phyloP scores from a whole-genome alignment of 768 basidiomycete species.

The Hygrophoropsis aurantiaca region DNA sequence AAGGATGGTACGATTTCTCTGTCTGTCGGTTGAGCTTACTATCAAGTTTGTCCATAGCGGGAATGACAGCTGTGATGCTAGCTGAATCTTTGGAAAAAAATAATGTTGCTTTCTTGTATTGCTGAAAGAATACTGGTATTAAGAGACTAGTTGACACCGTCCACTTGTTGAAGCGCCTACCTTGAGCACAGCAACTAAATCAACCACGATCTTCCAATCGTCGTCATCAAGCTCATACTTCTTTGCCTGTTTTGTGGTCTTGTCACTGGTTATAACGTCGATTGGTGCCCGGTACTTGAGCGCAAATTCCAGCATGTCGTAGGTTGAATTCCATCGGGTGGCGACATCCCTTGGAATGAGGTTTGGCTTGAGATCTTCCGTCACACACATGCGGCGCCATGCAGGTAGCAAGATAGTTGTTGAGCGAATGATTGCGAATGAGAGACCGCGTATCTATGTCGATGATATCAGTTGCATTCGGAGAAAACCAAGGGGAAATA shows the following conservation, averaged over 20 bases:
- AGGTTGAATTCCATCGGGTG: slow-evolving; percentile 38
- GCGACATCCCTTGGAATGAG: slow-evolving; percentile 34
- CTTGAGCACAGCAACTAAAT: slow-evolving; percentile 23
- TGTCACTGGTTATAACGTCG: slow-evolving; percentile 17
- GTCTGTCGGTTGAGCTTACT: no score
- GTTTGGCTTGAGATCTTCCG: slow-evolving; percentile 4
- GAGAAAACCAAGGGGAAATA: background rate
- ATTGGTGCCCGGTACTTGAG: slow-evolving; percentile 24
- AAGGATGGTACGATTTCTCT: no score
- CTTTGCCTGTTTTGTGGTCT: slow-evolving; percentile 6
- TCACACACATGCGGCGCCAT: slow-evolving; percentile 20
- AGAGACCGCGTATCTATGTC: slow-evolving; percentile 17
- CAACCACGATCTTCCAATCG: slow-evolving; percentile 27
- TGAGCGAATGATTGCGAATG: slow-evolving; percentile 28
- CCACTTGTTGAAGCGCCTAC: no score
- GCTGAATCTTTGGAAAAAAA: no score
- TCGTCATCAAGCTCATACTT: slow-evolving; percentile 14
- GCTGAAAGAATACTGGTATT: no score
- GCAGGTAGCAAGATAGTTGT: slow-evolving; percentile 29
- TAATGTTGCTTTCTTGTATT: no score
- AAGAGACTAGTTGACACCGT: no score
- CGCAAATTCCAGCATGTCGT: slow-evolving; percentile 31
- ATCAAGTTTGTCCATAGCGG: no score
- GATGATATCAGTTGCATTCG: no score
- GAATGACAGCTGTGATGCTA: no score